phyloP scores from a whole-genome alignment of 2,329 filamentous ascomycete species.

The Penicillium sp. region DNA sequence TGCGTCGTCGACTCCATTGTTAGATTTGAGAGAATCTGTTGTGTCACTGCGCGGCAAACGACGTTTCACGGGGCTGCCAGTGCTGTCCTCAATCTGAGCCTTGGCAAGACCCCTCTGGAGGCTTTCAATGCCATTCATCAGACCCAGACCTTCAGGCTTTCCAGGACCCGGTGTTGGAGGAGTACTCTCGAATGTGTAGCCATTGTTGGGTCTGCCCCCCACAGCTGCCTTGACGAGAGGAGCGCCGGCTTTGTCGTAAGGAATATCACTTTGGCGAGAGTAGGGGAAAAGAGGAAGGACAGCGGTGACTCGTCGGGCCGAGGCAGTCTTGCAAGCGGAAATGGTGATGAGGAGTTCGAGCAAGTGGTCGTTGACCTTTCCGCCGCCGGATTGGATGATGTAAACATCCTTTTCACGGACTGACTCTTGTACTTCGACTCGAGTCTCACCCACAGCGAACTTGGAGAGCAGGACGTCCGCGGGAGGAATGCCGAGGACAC shows the following conservation, averaged over 20 bases:
- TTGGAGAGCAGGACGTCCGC: constrained; percentile 83
- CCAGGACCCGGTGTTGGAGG: constrained; percentile 80
- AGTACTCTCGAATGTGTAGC: constrained; percentile 85
- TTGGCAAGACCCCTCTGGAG: constrained; percentile 73
- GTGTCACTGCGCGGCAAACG: constrained; percentile 42
- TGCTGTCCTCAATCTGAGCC: constrained; percentile 58
- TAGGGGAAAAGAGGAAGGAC: constrained; percentile 96
- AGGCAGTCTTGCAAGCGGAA: constrained; percentile 94
- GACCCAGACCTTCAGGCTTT: constrained; percentile 63
- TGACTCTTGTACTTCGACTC: constrained; percentile 93
- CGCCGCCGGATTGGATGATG: constrained; percentile 92
- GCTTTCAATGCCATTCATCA: constrained; percentile 66
- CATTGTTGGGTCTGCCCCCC: constrained; percentile 47
- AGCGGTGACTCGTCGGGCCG: constrained; percentile 86
- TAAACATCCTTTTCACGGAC: constrained; percentile 98
- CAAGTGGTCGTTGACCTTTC: constrained; percentile 91
- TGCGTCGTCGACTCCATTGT: constrained; percentile 61
- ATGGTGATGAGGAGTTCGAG: constrained; percentile 98
- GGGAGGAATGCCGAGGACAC: constrained; percentile 79
- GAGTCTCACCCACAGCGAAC: constrained; percentile 92
- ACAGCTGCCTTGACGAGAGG: constrained; percentile 71
- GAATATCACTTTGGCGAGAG: constrained; percentile 91
- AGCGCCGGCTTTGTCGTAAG: constrained; percentile 93
- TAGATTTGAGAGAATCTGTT: constrained; percentile 39
- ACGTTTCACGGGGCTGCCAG: constrained; percentile 45